These are phyloP conservation scores for Botrytis sinoallii DNA, from an alignment of 2,329 filamentous ascomycete genomes.

Conservation along the genomic window DNA sequence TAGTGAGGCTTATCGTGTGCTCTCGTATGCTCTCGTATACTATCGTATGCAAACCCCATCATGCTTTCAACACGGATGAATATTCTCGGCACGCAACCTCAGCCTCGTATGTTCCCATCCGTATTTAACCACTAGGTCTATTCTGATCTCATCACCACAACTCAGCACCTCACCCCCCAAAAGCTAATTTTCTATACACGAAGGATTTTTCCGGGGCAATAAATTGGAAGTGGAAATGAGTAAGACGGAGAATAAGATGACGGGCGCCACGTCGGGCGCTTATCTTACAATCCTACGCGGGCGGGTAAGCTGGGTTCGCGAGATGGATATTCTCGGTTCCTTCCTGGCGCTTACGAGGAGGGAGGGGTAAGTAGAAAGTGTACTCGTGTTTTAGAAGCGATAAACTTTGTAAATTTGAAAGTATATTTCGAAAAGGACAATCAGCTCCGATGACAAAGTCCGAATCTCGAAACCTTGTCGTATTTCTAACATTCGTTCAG, in stretches of 20 bases:
- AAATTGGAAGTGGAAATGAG: neutral
- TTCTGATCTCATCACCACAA: neutral
- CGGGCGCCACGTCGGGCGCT: neutral
- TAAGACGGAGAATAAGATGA: neutral
- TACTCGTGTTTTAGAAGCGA: neutral
- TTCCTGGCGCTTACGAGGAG: slow-evolving; percentile 1
- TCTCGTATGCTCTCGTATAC: neutral
- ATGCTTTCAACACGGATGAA: neutral
- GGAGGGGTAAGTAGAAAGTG: neutral
- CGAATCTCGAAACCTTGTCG: neutral
- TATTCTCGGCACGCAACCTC: neutral
- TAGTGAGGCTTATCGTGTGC: neutral
- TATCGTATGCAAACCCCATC: neutral
- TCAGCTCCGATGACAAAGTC: neutral
- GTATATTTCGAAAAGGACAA: neutral
- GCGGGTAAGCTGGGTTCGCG: neutral
- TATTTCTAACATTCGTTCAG: neutral
- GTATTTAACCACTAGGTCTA: neutral
- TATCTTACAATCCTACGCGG: neutral
- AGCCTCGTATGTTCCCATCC: neutral
- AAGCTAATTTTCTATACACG: neutral
- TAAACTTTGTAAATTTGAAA: neutral
- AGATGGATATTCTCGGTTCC: neutral
- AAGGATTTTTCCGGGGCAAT: neutral
- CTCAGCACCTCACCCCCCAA: neutral